A percentile compares a stretch with the other conserved stretches of the same genome.
These are phyloP conservation scores for Obelidium mucronatum DNA, from an alignment of 192 early-diverging fungal genomes.

Conservation along the genomic window DNA sequence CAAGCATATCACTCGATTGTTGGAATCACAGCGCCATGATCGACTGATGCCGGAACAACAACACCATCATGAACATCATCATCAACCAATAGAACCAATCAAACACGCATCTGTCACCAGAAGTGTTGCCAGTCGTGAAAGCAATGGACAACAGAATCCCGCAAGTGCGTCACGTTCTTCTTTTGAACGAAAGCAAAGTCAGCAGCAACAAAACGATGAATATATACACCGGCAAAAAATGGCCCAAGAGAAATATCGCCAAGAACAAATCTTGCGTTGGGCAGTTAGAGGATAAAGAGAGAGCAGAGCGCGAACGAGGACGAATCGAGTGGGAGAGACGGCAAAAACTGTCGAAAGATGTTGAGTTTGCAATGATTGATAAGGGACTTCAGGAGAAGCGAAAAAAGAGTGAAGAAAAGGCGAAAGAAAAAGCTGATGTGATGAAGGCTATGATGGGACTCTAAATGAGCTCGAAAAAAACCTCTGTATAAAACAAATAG, in stretches of 20 bases:
- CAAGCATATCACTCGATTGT: not conserved
- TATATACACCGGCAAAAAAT: not conserved
- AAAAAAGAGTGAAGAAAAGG: not conserved
- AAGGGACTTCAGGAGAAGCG: not conserved
- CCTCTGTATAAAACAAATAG: too few relatives aligned
- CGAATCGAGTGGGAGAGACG: not conserved
- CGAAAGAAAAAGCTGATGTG: not conserved
- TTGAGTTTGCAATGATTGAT: not conserved
- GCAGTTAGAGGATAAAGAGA: not conserved
- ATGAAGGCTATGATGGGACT: constrained; percentile 8
- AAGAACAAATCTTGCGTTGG: not conserved
- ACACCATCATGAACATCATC: not conserved
- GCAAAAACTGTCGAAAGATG: not conserved
- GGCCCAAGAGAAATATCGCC: not conserved
- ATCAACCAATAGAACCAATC: not conserved
- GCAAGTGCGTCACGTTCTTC: not conserved
- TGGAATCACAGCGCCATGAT: constrained; percentile 1
- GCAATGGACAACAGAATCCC: not conserved
- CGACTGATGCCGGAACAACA: not conserved
- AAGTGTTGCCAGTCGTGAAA: not conserved
- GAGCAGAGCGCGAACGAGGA: not conserved
- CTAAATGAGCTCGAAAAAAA: too few relatives aligned
- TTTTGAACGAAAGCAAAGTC: not conserved
- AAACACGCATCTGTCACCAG: not conserved
- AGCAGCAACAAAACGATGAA: not conserved